These are phyloP conservation scores for Salix arbutifolia DNA, from an alignment of 345 rosid species.

Conservation along the genomic window DNA sequence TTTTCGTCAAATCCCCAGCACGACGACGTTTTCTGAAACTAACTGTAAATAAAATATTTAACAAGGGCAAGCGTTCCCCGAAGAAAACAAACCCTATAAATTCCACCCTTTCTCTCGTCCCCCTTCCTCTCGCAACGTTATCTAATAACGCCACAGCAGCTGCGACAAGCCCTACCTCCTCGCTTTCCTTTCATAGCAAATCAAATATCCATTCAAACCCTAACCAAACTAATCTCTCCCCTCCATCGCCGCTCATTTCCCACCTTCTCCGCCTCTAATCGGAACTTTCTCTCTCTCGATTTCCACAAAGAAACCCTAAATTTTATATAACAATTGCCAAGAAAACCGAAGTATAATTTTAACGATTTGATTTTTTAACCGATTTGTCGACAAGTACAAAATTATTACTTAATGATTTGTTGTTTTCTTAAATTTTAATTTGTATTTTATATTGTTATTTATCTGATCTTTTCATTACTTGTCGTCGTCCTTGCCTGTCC, in stretches of 20 bases:
- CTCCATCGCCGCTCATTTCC: not conserved
- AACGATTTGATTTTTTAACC: not conserved
- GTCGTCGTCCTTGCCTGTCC: not conserved
- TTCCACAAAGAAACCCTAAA: not conserved
- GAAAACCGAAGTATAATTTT: not conserved
- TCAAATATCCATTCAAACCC: not conserved
- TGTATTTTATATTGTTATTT: not conserved
- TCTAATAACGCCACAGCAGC: conserved; percentile 10
- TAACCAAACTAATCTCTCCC: too few relatives aligned
- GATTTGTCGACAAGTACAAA: not conserved
- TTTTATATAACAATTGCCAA: not conserved
- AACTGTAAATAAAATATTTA: not conserved
- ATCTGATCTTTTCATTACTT: not conserved
- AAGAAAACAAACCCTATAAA: conserved; percentile 5
- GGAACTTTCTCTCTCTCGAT: not conserved
- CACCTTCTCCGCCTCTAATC: not conserved
- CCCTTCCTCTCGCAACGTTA: not conserved
- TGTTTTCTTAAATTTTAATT: not conserved
- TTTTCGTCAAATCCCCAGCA: not conserved
- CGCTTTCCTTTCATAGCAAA: not conserved
- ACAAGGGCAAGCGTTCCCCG: not conserved
- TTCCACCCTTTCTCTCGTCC: not conserved
- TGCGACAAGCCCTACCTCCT: not conserved
- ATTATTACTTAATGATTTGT: not conserved
- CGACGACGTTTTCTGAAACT: not conserved